Base-by-base conservation (phyloP, 805 yeast genomes). In the Candida alai region DNA sequence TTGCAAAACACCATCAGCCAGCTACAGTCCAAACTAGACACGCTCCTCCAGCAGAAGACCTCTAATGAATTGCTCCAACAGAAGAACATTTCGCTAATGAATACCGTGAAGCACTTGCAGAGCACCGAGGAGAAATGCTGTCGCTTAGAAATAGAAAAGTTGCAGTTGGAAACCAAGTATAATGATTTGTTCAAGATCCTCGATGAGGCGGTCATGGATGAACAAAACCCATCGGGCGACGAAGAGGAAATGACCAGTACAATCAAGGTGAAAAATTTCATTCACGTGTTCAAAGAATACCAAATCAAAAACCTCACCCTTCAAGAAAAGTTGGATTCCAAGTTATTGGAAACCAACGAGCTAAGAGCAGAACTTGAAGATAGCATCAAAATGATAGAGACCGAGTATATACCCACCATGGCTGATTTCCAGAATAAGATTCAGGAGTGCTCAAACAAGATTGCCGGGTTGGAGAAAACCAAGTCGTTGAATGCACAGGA, bases 401-500 rank as follows among this genome's bases (percentile, higher is more conserved):
- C 35, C 40, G 36, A 45, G 27, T 28, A 40, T 16, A 13, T 31
- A 5, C 42, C 42, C 6, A 11, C 29, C 3, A 36, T 25, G 19
- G 48, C 47, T 11, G 41, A 47, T 15, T 18, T 39, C 10, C 32
- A 39, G 23, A 26, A 28, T 7, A 28, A 32, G 11, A 20, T 22
- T 8, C 32, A 37, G 23, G 41, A 37, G 16, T 34, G 34, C 27
- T 47, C 51, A 5, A 41, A 42, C 5, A 32, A 39, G 12, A 43
- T 61, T 11, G 51, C 54, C 40, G 56, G 78, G 36, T 50, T 74
- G 5, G 74, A 75, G 31, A 70, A 73, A 34, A 80, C 78, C 37
- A 67, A 67, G 33, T 48, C 60, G 3, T 57, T 81, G 27, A 71
- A 79, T n/a, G 47, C 60, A 16, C 76, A 74, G 41, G 89, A 83